Percentiles rank a stretch among this genome's conserved stretches.
phyloP scores from a whole-genome alignment of 306 rosid species.

The Gleditsia sinensis region DNA sequence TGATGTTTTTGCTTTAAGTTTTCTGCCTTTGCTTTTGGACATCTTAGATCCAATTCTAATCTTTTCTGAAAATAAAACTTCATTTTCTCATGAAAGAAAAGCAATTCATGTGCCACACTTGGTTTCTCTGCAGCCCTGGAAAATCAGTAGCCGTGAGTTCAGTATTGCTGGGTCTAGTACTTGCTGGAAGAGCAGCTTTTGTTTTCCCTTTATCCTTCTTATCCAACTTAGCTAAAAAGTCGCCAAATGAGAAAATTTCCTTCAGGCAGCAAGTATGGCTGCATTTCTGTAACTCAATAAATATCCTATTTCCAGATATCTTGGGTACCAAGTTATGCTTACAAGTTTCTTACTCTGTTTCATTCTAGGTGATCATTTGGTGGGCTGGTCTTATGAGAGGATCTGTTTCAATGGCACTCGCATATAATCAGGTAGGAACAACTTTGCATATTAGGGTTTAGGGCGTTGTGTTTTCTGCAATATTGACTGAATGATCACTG shows the following conservation, averaged over 20 bases:
- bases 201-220: slow-evolving; percentile 87
- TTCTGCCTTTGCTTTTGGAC: neutral
- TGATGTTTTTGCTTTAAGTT: neutral
- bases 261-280: slow-evolving; percentile 70
- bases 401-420: slow-evolving; percentile 96
- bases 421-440: slow-evolving; percentile 85
- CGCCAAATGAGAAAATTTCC: slow-evolving; percentile 53
- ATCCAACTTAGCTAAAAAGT: slow-evolving; percentile 70
- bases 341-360: slow-evolving; percentile 31
- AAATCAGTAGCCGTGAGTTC: slow-evolving; percentile 84
- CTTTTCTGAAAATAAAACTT: neutral
- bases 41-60: neutral
- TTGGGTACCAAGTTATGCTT: slow-evolving; percentile 19
- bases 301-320: slow-evolving; percentile 7
- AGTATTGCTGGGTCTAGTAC: slow-evolving; percentile 68
- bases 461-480: neutral
- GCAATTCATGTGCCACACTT: slow-evolving; percentile 5
- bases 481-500: neutral
- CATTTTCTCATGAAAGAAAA: neutral
- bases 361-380: slow-evolving; percentile 78
- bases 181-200: slow-evolving; percentile 90
- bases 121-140: slow-evolving; percentile 71
- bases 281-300: slow-evolving; percentile 16
- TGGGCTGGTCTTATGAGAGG: slow-evolving; percentile 99
- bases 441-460: neutral